Evolutionary conservation across 2,329 filamentous ascomycete genomes (phyloP).

Genomic region (Nemania serpens): DNA sequence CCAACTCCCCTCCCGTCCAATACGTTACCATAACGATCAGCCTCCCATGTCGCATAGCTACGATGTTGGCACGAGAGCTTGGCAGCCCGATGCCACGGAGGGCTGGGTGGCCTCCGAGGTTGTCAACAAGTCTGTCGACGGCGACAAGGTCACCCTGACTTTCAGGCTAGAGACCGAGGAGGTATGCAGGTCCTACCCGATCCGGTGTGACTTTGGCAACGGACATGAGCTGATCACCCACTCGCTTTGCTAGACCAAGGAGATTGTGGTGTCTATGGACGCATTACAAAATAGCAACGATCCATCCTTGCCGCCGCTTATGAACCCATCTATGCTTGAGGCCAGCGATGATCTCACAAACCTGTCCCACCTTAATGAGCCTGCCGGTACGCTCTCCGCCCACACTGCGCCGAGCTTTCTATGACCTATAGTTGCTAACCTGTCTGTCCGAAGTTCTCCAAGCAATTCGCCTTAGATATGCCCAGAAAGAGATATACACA

Average conservation of each 20-base stretch:
- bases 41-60: constrained; percentile 85
- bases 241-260: constrained; percentile 65
- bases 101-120: constrained; percentile 98
- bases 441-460: constrained; percentile 73
- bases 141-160: constrained; percentile 83
- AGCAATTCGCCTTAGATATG: constrained; percentile 94
- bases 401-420: constrained; percentile 6
- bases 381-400: constrained; percentile 69
- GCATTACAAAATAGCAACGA: constrained; percentile 79
- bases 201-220: neutral
- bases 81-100: constrained; percentile 95
- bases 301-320: constrained; percentile 82
- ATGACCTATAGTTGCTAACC: constrained; percentile 30
- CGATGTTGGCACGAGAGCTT: constrained; percentile 95
- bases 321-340: constrained; percentile 98
- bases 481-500: constrained; percentile 99
- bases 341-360: constrained; percentile 98
- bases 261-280: constrained; percentile 74
- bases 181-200: constrained; percentile 54
- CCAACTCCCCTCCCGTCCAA: constrained; percentile 21
- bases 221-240: constrained; percentile 25
- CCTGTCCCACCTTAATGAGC: constrained; percentile 96
- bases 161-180: constrained; percentile 93
- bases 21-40: constrained; percentile 30
- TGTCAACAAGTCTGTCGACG: constrained; percentile 79